These are phyloP conservation scores for Cladosporium cucumerinum DNA, from an alignment of 2,329 filamentous ascomycete species.

Conservation along the genomic window DNA sequence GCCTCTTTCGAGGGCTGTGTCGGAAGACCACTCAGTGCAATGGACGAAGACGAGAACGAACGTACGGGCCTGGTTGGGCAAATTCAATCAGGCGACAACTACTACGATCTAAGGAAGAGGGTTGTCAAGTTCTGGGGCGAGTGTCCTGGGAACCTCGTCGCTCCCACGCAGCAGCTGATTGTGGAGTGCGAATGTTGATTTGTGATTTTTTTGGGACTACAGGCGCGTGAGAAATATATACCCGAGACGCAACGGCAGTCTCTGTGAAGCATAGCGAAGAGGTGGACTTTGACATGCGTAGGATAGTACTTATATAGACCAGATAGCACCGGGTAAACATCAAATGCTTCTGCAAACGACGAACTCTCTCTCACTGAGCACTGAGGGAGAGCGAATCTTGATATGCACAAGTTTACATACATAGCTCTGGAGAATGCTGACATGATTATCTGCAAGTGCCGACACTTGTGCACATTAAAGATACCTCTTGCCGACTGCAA, in stretches of 20 bases:
- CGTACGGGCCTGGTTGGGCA: not conserved
- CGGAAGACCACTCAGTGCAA: not conserved
- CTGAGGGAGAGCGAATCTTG: not conserved
- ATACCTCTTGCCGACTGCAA: no score
- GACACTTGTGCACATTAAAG: no score
- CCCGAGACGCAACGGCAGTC: not conserved
- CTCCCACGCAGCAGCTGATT: slow-evolving; percentile 4
- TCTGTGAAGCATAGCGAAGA: not conserved
- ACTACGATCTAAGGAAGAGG: slow-evolving; percentile 1
- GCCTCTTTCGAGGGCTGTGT: slow-evolving; percentile 10
- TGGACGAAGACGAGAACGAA: slow-evolving; percentile 4
- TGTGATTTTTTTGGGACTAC: not conserved
- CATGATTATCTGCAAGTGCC: not conserved
- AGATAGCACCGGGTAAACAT: not conserved
- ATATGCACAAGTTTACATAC: not conserved
- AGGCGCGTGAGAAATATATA: slow-evolving; percentile 1
- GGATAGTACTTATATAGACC: not conserved
- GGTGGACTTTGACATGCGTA: not conserved
- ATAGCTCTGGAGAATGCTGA: not conserved
- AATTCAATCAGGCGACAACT: slow-evolving; percentile 11
- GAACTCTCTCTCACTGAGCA: not conserved
- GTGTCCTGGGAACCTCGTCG: slow-evolving; percentile 2
- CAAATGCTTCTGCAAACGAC: not conserved
- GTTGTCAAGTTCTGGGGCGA: slow-evolving; percentile 8
- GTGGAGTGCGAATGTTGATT: slow-evolving; percentile 4